Base-by-base conservation (phyloP, 495 filamentous ascomycete species). In the Penicillium silybi region DNA sequence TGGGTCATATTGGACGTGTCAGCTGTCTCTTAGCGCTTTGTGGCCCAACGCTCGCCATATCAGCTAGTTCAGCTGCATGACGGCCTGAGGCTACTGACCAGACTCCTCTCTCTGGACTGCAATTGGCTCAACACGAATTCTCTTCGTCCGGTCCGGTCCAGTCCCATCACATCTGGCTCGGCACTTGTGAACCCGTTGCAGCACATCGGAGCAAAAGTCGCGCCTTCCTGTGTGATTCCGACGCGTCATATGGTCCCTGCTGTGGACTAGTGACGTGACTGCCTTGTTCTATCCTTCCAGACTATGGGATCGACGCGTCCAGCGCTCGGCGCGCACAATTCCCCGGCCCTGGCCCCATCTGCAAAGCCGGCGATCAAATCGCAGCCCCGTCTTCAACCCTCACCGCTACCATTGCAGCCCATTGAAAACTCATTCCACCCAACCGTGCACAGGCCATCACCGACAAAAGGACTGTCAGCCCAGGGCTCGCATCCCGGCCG, bases 261-360 rank as follows among this genome's bases (percentile, higher is more conserved):
- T 41, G 50, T 53, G 40, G 51, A 53, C 41, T 57, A 26, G 46
- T 56, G 59, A 55, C 59, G 43, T 23, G 40, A 32, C 32, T 34
- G 29, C 26, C 26, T 50, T 41, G 23, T 41, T 27, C 43, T 34
- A 35, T 18, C 37, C 48, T 16, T 46, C 40, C 46, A 51, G 53
- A 67, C 38, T 52, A 87, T 87, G 84, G 77, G 78, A 62, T 74
- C 84, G 73, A 82, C 88, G 78, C 85, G 81, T 78, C 74, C 78
- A 46, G 65, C 71, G 57, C 74, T 80, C 59, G 72, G 79, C 56
- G 70, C 86, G 58, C 78, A 85, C 50, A 82, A 85, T 63, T 87
- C 78, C 66, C 74, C 84, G 56, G 85, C 87, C 64, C 70, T 75
- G 60, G 74, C 73, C 45, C 72, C 75, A 61, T 71, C 74, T 53